Conservation (phyloP, 495 filamentous ascomycete genomes). For the Hypoxylon lenormandii region DNA sequence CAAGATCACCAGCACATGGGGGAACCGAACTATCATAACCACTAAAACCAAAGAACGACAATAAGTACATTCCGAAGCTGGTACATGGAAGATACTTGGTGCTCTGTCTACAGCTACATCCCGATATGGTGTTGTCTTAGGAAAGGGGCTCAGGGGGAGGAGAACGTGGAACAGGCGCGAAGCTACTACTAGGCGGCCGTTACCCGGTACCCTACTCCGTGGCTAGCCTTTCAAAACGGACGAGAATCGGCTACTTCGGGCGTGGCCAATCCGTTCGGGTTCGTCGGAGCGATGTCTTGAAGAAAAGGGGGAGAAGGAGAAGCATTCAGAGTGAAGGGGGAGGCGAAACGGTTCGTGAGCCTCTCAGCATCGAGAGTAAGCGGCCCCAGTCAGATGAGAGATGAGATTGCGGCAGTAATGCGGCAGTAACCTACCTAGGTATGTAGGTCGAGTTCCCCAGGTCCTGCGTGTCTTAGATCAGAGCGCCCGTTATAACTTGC, state of each 20-base stretch:
- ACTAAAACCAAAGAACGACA: conserved; percentile 23
- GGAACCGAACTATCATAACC: conserved; percentile 27
- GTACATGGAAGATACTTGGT: conserved; percentile 36
- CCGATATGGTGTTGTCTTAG: conserved; percentile 15
- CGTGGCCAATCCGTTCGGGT: conserved; percentile 12
- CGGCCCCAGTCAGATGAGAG: conserved; percentile 29
- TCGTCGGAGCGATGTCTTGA: conserved; percentile 24
- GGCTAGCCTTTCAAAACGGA: conserved; percentile 42
- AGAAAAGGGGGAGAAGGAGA: conserved; percentile 9
- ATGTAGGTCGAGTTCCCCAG: conserved; percentile 39
- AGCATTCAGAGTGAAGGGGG: conserved; percentile 26
- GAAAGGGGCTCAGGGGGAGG: conserved; percentile 13
- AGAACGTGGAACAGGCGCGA: conserved; percentile 28
- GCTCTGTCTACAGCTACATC: conserved; percentile 20
- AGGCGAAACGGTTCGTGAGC: conserved; percentile 26
- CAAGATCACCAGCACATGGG: conserved; percentile 25
- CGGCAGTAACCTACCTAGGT: not conserved
- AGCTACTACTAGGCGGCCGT: conserved; percentile 27
- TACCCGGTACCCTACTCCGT: conserved; percentile 32
- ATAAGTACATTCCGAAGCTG: conserved; percentile 22
- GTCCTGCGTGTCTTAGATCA: conserved; percentile 39
- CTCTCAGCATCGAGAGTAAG: conserved; percentile 43
- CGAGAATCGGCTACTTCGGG: conserved; percentile 13
- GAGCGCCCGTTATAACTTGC: conserved; percentile 21
- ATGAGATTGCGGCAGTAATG: conserved; percentile 24